Evolutionary conservation across 495 filamentous ascomycete genomes (phyloP).

Genomic region (Endocarpon pusillum): DNA sequence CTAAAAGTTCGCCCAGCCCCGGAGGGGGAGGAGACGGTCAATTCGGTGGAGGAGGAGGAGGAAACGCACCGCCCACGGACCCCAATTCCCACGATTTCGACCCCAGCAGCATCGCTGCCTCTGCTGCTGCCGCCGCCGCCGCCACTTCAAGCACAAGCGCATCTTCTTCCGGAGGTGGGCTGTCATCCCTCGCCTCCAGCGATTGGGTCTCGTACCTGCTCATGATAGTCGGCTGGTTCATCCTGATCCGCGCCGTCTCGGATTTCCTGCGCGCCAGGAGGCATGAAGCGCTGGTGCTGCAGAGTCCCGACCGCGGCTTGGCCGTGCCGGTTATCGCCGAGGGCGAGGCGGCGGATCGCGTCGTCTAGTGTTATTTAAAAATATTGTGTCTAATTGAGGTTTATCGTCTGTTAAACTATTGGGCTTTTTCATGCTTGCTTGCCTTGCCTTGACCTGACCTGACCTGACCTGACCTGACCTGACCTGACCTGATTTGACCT

Average conservation of each 20-base stretch:
- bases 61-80: constrained; percentile 51
- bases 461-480: too few species aligned
- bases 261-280: constrained; percentile 74
- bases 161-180: constrained; percentile 17
- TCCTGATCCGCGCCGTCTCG: constrained; percentile 74
- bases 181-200: constrained; percentile 41
- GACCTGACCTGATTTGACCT: too few species aligned
- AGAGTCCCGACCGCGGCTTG: constrained; percentile 83
- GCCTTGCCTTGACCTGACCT: too few species aligned
- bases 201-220: constrained; percentile 87
- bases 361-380: constrained; percentile 36
- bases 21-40: constrained; percentile 30
- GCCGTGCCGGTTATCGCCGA: constrained; percentile 77
- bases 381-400: too few species aligned
- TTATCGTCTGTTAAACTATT: too few species aligned
- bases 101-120: constrained; percentile 41
- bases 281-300: constrained; percentile 83
- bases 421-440: too few species aligned
- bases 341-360: constrained; percentile 65
- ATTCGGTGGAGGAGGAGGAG: too few species aligned
- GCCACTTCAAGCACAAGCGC: constrained; percentile 11
- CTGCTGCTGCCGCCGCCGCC: constrained; percentile 16
- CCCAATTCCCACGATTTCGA: constrained; percentile 86
- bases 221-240: constrained; percentile 98
- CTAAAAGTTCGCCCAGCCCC: constrained; percentile 25